phyloP scores from a whole-genome alignment of 305 asterid genomes.

The Ruellia speciosa region DNA sequence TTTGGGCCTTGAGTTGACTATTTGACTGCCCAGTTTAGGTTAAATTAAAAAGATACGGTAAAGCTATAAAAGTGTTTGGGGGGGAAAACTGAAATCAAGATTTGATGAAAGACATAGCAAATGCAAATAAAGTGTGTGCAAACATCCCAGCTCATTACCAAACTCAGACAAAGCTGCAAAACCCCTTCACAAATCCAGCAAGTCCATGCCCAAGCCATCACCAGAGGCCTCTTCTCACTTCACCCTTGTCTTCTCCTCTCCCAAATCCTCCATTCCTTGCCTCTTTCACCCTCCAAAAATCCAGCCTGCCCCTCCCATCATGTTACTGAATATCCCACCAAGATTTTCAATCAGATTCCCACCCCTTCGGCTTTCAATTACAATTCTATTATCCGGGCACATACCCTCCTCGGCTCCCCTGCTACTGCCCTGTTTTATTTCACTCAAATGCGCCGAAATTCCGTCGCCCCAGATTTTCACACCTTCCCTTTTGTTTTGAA shows the following conservation, averaged over 20 bases:
- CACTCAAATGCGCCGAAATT: constrained; percentile 40
- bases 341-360: constrained; percentile 43
- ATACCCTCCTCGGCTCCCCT: constrained; percentile 43
- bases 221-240: constrained; percentile 44
- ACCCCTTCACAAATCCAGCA: constrained; percentile 44
- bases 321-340: constrained; percentile 28
- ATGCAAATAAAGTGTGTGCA: constrained; percentile 34
- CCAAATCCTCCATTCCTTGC: constrained; percentile 44
- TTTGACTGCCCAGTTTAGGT: too few relatives aligned
- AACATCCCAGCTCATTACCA: constrained; percentile 29
- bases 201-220: constrained; percentile 64
- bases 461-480: constrained; percentile 46
- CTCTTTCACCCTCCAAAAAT: background rate
- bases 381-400: constrained; percentile 56
- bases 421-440: constrained; percentile 30
- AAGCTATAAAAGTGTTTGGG: too few relatives aligned
- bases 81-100: too few relatives aligned
- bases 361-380: constrained; percentile 51
- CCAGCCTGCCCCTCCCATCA: too few relatives aligned
- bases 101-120: background rate
- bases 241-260: constrained; percentile 36
- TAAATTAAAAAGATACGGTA: too few relatives aligned
- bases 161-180: constrained; percentile 42
- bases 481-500: constrained; percentile 65
- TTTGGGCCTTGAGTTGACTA: too few relatives aligned